phyloP scores from a whole-genome alignment of 2,329 filamentous ascomycete genomes.

The Periconia macrospinosa region DNA sequence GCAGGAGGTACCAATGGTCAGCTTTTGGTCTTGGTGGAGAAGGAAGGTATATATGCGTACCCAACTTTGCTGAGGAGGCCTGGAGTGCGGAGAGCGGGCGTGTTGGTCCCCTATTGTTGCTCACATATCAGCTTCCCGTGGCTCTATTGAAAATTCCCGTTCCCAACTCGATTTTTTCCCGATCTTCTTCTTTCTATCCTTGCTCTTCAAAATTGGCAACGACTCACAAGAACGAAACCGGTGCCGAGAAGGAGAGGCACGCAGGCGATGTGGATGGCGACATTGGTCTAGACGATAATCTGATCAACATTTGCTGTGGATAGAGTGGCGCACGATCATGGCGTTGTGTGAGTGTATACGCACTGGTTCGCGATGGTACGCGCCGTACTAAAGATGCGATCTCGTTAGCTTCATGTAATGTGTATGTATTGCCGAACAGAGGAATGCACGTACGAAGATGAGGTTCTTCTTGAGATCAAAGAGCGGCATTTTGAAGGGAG shows the following conservation, averaged over 20 bases:
- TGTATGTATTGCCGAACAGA: not conserved
- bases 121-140: not conserved
- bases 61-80: slow-evolving; percentile 25
- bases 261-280: slow-evolving; percentile 77
- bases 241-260: slow-evolving; percentile 75
- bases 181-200: not conserved
- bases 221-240: slow-evolving; percentile 69
- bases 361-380: slow-evolving; percentile 76
- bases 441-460: slow-evolving; percentile 27
- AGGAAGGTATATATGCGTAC: not conserved
- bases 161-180: too few relatives aligned
- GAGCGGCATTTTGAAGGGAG: not conserved
- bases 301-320: not conserved
- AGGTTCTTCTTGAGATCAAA: slow-evolving; percentile 40
- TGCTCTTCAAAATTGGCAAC: not conserved
- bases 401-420: not conserved
- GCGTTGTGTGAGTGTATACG: slow-evolving; percentile 5
- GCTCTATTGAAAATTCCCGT: too few relatives aligned
- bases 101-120: slow-evolving; percentile 56
- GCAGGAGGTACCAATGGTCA: slow-evolving; percentile 10
- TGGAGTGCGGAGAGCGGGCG: slow-evolving; percentile 43
- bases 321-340: slow-evolving; percentile 1
- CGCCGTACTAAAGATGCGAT: slow-evolving; percentile 65
- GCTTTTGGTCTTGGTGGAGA: not conserved
- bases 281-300: slow-evolving; percentile 59